Conservation (phyloP, 1,284 basidiomycete species). For the Ceratobasidium sp. region DNA sequence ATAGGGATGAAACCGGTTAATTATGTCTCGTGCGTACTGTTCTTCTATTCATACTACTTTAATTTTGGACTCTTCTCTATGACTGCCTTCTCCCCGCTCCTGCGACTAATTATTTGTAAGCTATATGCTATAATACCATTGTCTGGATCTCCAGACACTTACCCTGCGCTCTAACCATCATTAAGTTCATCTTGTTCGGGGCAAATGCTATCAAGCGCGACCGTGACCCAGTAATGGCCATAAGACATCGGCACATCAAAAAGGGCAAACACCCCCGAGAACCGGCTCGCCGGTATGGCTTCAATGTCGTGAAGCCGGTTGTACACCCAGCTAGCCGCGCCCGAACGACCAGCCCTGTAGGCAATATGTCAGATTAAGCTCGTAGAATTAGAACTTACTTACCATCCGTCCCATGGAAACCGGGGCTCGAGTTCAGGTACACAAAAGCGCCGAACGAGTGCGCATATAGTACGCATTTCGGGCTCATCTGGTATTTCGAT, state of each 20-base stretch:
- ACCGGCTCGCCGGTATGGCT: not conserved
- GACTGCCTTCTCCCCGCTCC: no score
- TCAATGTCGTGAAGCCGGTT: not conserved
- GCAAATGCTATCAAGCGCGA: slow-evolving; percentile 15
- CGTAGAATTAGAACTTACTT: not conserved
- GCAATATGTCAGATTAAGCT: not conserved
- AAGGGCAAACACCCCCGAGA: slow-evolving; percentile 10
- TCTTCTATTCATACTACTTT: no score
- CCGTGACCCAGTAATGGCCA: slow-evolving; percentile 21
- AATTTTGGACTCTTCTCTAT: no score
- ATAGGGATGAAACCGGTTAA: no score
- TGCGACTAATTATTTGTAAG: no score
- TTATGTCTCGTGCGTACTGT: no score
- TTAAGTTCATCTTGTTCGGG: no score
- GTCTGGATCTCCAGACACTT: no score
- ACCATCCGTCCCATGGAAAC: slow-evolving; percentile 22
- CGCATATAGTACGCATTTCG: not conserved
- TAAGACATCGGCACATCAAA: slow-evolving; percentile 8
- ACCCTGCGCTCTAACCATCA: no score
- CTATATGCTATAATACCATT: no score
- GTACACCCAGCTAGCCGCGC: not conserved
- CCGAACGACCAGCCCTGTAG: not conserved
- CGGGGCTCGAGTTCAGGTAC: not conserved
- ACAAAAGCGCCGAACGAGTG: not conserved
- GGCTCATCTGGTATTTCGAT: not conserved